Percentiles rank a stretch among this genome's conserved stretches.
These are phyloP conservation scores for Tylopilus vinaceipallidus DNA, from an alignment of 768 basidiomycete genomes.

Conservation along the genomic window DNA sequence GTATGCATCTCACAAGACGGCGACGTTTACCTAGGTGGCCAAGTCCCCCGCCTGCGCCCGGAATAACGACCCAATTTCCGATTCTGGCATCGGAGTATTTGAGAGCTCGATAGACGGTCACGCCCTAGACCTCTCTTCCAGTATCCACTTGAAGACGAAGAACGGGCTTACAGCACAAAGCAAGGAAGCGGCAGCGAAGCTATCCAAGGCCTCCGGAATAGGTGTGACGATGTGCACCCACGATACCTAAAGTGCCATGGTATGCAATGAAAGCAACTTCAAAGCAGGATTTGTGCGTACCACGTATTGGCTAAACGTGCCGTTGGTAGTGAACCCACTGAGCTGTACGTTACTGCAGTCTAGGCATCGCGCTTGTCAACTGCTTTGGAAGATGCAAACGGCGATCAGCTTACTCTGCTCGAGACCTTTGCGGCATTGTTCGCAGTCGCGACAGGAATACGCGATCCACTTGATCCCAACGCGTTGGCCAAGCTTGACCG, in stretches of 20 bases:
- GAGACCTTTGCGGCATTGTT: conserved; percentile 70
- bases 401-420: conserved; percentile 65
- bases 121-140: conserved; percentile 43
- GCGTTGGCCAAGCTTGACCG: conserved; percentile 72
- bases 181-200: conserved; percentile 68
- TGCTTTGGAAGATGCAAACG: not conserved
- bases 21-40: conserved; percentile 64
- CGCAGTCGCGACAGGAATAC: conserved; percentile 71
- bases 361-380: conserved; percentile 20
- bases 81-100: conserved; percentile 64
- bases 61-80: conserved; percentile 75
- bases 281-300: conserved; percentile 33
- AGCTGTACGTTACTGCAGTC: conserved; percentile 59
- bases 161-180: conserved; percentile 59
- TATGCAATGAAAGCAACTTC: not conserved
- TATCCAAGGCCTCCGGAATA: conserved; percentile 68
- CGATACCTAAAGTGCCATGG: conserved; percentile 48
- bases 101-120: conserved; percentile 85
- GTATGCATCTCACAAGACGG: conserved; percentile 72
- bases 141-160: too few relatives aligned
- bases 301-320: conserved; percentile 72
- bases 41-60: conserved; percentile 79
- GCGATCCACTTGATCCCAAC: conserved; percentile 86
- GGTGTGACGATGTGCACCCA: conserved; percentile 84
- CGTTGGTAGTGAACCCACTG: conserved; percentile 76